Percentiles rank a stretch among this genome's conserved stretches.
Evolutionary conservation across 768 basidiomycete genomes (phyloP).

Genomic region (Lentinula detonsa): DNA sequence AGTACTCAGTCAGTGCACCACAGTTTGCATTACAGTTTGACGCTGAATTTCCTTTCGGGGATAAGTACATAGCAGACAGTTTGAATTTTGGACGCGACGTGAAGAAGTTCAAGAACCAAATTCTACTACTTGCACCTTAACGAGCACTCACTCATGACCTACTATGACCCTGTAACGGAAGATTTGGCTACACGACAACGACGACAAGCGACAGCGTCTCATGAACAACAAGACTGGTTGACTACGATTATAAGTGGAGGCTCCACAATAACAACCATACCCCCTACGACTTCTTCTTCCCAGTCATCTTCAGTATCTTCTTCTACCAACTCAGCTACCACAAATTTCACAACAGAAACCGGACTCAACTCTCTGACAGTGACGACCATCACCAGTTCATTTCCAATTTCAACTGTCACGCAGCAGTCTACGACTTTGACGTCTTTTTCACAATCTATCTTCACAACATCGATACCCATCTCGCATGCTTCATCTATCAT

Average conservation of each 20-base stretch:
- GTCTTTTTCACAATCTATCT: constrained; percentile 28
- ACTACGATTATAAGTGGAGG: constrained; percentile 13
- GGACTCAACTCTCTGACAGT: not conserved
- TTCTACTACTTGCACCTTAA: not conserved
- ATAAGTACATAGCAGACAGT: not conserved
- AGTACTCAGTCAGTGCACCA: not conserved
- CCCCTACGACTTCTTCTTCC: constrained; percentile 8
- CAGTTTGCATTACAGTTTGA: not conserved
- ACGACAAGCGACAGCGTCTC: not conserved
- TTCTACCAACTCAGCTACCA: not conserved
- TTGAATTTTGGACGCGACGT: not conserved
- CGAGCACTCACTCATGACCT: not conserved
- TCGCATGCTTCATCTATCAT: constrained; percentile 7
- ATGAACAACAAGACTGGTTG: not conserved
- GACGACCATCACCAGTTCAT: constrained; percentile 1
- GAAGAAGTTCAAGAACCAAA: not conserved
- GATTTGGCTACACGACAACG: constrained; percentile 1
- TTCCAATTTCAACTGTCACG: constrained; percentile 33
- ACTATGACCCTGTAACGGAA: not conserved
- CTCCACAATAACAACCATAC: constrained; percentile 11
- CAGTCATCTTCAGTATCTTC: not conserved
- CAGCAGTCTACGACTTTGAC: constrained; percentile 35
- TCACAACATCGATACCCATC: constrained; percentile 18
- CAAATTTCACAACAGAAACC: not conserved
- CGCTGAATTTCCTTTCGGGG: not conserved